Evolutionary conservation across 495 filamentous ascomycete species (phyloP), one percentile per base, ranked within the genome.

Genomic region (Hyphodiscus hymeniophilus): DNA sequence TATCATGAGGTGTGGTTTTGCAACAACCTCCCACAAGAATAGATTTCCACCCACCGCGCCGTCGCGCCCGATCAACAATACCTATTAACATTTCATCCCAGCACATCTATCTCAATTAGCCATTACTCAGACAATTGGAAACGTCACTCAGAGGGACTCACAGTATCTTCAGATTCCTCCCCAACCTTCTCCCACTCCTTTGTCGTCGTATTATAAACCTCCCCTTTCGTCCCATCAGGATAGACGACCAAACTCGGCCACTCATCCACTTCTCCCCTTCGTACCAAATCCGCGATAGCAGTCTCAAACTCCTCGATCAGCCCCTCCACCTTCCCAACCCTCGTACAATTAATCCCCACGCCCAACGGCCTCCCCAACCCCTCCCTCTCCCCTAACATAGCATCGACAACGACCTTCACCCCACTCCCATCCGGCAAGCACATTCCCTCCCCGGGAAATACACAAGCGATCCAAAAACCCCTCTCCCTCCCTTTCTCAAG

Each of bases 291-390:
- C 20, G 48, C 33, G 32, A 80, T 55, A 28, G 63, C 65, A 13
- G 48, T 56, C 43, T 73, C 71, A 51, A 77, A 76, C 35, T 59
- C 54, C 6, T 52, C 44, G 18, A 83, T 61, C 26, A 84, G 54
- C 1, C 54, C 49, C 3, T 60, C 51, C 3, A 84, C 65, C 43
- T 78, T 77, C 18, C 62, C 58, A 45, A 81, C 61, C 51, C 73
- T 76, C 2, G 80, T 84, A 59, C 81, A 85, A 58, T 85, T 85
- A 47, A 84, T 70, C 0, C 81, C 81, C 38, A 85, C 70, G 0
- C 75, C 80, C 74, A 74, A 80, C 0, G 81, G 80, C 7, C 54
- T 52, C 8, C 21, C 22, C 7, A 15, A 20, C 3, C 42, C 48
- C 4, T 38, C 36, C 30, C 18, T 38, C 32, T 38, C 33, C 15